A percentile compares a stretch with the other conserved stretches of the same genome.
These are phyloP conservation scores for Phoma sp. DNA, from an alignment of 2,329 filamentous ascomycete species.

Conservation along the genomic window DNA sequence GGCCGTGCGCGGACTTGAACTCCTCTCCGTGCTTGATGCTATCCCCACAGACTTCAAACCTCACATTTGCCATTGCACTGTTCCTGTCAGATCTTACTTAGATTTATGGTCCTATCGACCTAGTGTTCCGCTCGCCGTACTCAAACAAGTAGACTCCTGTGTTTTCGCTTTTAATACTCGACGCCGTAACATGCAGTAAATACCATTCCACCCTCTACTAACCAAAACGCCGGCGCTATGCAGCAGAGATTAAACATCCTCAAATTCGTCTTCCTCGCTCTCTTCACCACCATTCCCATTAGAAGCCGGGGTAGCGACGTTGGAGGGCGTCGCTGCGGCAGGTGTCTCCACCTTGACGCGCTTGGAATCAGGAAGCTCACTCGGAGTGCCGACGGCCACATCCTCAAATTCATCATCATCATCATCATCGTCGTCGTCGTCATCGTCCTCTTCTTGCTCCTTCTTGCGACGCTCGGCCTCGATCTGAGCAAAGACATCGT, in stretches of 20 bases:
- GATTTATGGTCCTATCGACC: too few species aligned
- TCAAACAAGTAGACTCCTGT: neutral
- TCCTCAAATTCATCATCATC: constrained; percentile 55
- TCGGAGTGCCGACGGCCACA: constrained; percentile 39
- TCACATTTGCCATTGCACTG: too few species aligned
- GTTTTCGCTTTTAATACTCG: constrained; percentile 8
- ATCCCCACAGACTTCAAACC: too few species aligned
- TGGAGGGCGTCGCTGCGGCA: constrained; percentile 41
- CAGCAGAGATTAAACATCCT: constrained; percentile 48
- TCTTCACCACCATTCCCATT: constrained; percentile 53
- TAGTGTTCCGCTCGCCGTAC: too few species aligned
- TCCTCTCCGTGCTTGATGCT: neutral
- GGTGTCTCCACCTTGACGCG: constrained; percentile 65
- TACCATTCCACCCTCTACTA: neutral
- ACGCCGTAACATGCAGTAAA: constrained; percentile 13
- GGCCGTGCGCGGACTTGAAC: constrained; percentile 7
- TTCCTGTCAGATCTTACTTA: too few species aligned
- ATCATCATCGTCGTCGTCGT: constrained; percentile 49
- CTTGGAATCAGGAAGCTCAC: constrained; percentile 57
- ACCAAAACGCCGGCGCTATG: constrained; percentile 39
- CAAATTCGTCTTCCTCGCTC: constrained; percentile 56
- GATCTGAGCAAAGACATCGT: constrained; percentile 71
- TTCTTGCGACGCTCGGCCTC: constrained; percentile 62
- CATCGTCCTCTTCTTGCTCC: constrained; percentile 43
- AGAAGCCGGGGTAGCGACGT: constrained; percentile 44